Evolutionary conservation across 176 grass and related monocot species (phyloP).

Genomic region (Leersia perrieri): DNA sequence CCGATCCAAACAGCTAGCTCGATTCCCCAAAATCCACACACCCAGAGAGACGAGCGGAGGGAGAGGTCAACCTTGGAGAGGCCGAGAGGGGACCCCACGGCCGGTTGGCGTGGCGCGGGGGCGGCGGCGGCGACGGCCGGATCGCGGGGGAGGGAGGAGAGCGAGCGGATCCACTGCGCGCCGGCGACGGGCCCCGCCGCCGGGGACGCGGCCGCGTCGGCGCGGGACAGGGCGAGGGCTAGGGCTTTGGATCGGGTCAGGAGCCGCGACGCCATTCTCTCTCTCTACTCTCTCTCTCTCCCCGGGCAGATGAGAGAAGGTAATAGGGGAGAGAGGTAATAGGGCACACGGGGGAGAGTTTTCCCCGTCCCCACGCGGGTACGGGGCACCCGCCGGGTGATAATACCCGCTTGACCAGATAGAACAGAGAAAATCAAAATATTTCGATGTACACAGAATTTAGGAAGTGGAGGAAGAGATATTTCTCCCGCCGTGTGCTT

Average conservation of each 20-base stretch:
- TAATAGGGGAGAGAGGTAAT: not conserved
- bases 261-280: slow-evolving; percentile 47
- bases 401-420: too few species aligned
- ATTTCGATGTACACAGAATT: too few species aligned
- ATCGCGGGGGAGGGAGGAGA: slow-evolving; percentile 33
- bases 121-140: slow-evolving; percentile 11
- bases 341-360: not conserved
- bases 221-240: slow-evolving; percentile 25
- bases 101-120: slow-evolving; percentile 3
- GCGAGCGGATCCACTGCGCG: not conserved
- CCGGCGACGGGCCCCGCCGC: not conserved
- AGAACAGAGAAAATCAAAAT: too few species aligned
- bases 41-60: not conserved
- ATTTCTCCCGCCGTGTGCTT: too few species aligned
- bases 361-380: too few species aligned
- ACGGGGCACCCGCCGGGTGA: too few species aligned
- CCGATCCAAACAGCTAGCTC: not conserved
- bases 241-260: slow-evolving; percentile 49
- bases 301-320: not conserved
- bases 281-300: not conserved
- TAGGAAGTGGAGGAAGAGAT: too few species aligned
- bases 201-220: not conserved
- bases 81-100: slow-evolving; percentile 20
- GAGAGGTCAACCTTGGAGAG: slow-evolving; percentile 42
- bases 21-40: not conserved